Base-by-base conservation (phyloP, 1,139 yeast genomes). In the Tardiomyces blankii region DNA sequence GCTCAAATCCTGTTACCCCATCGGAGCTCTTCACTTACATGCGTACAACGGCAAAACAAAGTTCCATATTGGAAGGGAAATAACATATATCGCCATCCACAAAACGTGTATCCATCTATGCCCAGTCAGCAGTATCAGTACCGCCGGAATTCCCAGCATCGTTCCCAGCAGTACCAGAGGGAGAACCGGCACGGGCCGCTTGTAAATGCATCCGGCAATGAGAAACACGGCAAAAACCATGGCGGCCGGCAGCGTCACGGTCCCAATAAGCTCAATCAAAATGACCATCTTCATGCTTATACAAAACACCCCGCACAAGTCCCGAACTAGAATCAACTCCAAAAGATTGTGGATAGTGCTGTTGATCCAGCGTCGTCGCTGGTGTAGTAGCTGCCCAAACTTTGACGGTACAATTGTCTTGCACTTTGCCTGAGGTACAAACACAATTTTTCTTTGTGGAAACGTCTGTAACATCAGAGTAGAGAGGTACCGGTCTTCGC, bases 11-110 rank as follows among this genome's bases (percentile, higher is more conserved):
- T n/a, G n/a, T n/a, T 54, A 82, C 1, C 44, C 43, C 43, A 16
- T 21, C 42, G 38, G 18, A 35, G 21, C 2, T 18, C 19, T 38
- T 25, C 30, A 46, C 53, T 42, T 50, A 30, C 35, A 88, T 1
- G 96, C 85, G 65, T 88, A 86, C 12, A 78, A 59, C 2, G 96
- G 96, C 44, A 88, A 70, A 7, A 87, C 78, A 61, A 88, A 82
- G 65, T 88, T 88, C 96, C 96, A 88, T 49, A 88, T 73, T 18
- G 96, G 96, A 51, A 88, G 74, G 0, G 96, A 91, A 28, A 78
- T 1, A 41, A 88, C 63, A 59, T 88, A 88, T 49, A 86, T 74
- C 42, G 81, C 46, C 80, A 87, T 85, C 83, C 95, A 88, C 19
- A 80, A 47, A 44, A 88, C 56, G 61, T 87, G 87, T 25, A 78